phyloP scores from a whole-genome alignment of 1,139 yeast species.

The Wickerhamiella pararugosa region DNA sequence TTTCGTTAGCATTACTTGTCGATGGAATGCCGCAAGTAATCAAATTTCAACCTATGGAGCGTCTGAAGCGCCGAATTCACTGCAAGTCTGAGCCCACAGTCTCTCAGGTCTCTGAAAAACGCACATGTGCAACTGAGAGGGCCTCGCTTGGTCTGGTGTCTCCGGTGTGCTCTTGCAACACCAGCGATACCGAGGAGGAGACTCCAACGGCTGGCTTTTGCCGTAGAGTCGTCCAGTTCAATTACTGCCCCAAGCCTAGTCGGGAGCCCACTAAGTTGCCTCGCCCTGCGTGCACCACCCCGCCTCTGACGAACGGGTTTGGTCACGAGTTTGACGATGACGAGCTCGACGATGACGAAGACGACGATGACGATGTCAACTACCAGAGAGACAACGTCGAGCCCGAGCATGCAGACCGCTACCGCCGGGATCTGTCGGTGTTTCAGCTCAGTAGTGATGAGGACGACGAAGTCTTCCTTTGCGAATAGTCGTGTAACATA shows the following conservation, averaged over 20 bases:
- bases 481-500: neutral
- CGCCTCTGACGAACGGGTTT: constrained; percentile 1
- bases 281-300: constrained; percentile 4
- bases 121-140: no score
- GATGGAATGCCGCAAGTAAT: neutral
- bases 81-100: neutral
- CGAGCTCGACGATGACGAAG: constrained; percentile 1
- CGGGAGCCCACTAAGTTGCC: neutral
- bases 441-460: neutral
- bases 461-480: constrained; percentile 1
- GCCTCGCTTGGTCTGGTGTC: constrained; percentile 2
- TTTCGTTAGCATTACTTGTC: neutral
- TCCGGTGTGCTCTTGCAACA: constrained; percentile 1
- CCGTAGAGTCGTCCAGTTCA: constrained; percentile 1
- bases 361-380: neutral
- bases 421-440: constrained; percentile 3
- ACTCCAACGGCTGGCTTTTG: neutral
- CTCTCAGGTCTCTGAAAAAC: neutral
- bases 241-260: constrained; percentile 5
- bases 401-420: constrained; percentile 2
- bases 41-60: neutral
- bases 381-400: neutral
- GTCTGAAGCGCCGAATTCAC: neutral
- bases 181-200: constrained; percentile 4
- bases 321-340: neutral